Evolutionary conservation across 371 early-diverging fungal genomes (phyloP), one percentile per base, ranked within the genome.

Genomic region (Haplosporangium sp.): DNA sequence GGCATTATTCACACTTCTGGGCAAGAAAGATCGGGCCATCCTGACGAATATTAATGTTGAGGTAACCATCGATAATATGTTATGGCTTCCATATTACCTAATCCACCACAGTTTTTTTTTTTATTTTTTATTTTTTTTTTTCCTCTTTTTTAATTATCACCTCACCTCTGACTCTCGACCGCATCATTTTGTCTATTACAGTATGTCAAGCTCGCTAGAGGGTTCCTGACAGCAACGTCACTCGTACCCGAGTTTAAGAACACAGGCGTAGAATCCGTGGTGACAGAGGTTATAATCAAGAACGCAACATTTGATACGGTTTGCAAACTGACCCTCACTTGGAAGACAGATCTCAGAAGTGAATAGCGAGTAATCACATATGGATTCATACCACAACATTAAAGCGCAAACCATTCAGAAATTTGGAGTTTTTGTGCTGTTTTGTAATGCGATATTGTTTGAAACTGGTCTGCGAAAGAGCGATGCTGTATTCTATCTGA

Each of bases 1-100:
- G 21, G 87, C 86, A 2, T 63, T 86, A 1, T 67, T 85, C 41
- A 86, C 87, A 38, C 70, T 83, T 2, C 69, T 86, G 9, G 81
- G 81, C 45, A 80, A 76, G 47, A 86, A 89, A 62, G 86, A 89
- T 68, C 76, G 83, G 47, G 86, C 84, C n/a, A 85, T 82, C 40
- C 64, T 89, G 46, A 69, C 76, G 36, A 81, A 83, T 11, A 71
- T 89, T 47, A 83, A 81, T 37, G 82, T 85, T 58, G 86, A 86
- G 73, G 87, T 86, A 85, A 54, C 37, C 14, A 42, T 2, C 16
- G 18, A 20, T 9, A 43, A 18, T 9, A 55, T 38, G 36, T 37
- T 14, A 37, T 20, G 41, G 18, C 20, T 29, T 38, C 40, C 57
- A 37, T 20, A 9, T 16, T n/a, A 14, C 29, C 43, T 2, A 11